Evolutionary conservation across 2,329 filamentous ascomycete species (phyloP).

Genomic region (Dactylonectria estremocensis): DNA sequence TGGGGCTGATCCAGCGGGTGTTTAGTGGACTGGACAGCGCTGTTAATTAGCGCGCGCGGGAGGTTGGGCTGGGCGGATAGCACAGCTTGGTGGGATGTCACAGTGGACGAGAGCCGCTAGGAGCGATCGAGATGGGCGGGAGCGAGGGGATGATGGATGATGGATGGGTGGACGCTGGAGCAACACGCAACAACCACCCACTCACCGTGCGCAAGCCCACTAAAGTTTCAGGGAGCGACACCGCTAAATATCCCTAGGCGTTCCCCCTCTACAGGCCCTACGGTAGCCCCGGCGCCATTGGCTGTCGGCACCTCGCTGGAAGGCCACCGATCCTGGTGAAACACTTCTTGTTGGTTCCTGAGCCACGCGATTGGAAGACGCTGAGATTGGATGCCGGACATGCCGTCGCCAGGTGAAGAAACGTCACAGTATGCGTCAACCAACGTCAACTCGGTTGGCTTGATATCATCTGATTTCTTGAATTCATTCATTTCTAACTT

Average conservation of each 20-base stretch:
- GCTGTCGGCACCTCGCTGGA: background rate
- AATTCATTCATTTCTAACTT: background rate
- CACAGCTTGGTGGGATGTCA: background rate
- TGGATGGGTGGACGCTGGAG: background rate
- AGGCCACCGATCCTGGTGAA: slow-evolving; percentile 8
- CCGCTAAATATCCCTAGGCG: background rate
- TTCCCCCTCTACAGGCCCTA: background rate
- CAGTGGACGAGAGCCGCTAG: slow-evolving; percentile 22
- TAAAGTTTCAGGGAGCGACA: slow-evolving; percentile 20
- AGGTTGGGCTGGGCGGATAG: background rate
- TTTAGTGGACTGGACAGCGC: background rate
- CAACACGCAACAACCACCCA: slow-evolving; percentile 1
- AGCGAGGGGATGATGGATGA: too few relatives aligned
- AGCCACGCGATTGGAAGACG: slow-evolving; percentile 20
- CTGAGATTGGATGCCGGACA: slow-evolving; percentile 22
- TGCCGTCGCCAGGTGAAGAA: slow-evolving; percentile 4
- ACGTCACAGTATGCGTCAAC: background rate
- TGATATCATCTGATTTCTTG: background rate
- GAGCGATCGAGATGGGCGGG: background rate
- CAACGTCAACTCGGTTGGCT: background rate
- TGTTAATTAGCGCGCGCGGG: background rate
- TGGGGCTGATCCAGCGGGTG: slow-evolving; percentile 8
- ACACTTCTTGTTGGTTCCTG: slow-evolving; percentile 14
- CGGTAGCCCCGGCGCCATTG: slow-evolving; percentile 14
- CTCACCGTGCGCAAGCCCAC: slow-evolving; percentile 6